phyloP scores from a whole-genome alignment of 495 filamentous ascomycete genomes.

The Bacidia gigantensis region DNA sequence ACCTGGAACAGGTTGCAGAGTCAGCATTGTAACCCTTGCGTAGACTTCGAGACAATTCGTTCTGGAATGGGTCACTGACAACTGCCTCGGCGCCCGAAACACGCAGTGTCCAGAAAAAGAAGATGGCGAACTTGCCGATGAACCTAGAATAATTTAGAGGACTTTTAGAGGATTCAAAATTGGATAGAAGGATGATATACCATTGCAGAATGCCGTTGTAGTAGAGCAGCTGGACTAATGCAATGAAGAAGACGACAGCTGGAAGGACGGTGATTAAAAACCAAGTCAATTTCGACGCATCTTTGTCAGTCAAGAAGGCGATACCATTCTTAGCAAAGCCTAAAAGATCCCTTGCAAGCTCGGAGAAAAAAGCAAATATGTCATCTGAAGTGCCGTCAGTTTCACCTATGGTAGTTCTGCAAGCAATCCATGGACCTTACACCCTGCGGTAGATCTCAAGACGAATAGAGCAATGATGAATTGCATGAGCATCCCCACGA shows the following conservation, averaged over 20 bases:
- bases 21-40: too few species aligned
- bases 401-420: neutral
- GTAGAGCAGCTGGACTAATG: slow-evolving; percentile 70
- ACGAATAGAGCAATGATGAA: slow-evolving; percentile 84
- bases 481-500: slow-evolving; percentile 56
- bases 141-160: neutral
- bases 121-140: slow-evolving; percentile 67
- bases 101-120: slow-evolving; percentile 80
- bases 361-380: slow-evolving; percentile 78
- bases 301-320: slow-evolving; percentile 48
- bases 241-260: slow-evolving; percentile 86
- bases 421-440: slow-evolving; percentile 12
- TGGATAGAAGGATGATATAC: slow-evolving; percentile 30
- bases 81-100: slow-evolving; percentile 92
- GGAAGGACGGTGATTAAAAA: slow-evolving; percentile 61
- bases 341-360: slow-evolving; percentile 52
- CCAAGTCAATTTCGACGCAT: slow-evolving; percentile 34
- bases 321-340: slow-evolving; percentile 55
- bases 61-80: too few species aligned
- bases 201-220: slow-evolving; percentile 70
- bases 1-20: slow-evolving; percentile 19
- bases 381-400: slow-evolving; percentile 37
- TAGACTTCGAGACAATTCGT: too few species aligned
- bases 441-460: slow-evolving; percentile 57
- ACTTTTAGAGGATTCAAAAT: neutral